A percentile compares a stretch with the other conserved stretches of the same genome.
Evolutionary conservation across 1,284 basidiomycete genomes (phyloP).

Genomic region (Stygiomarasmius scandens): DNA sequence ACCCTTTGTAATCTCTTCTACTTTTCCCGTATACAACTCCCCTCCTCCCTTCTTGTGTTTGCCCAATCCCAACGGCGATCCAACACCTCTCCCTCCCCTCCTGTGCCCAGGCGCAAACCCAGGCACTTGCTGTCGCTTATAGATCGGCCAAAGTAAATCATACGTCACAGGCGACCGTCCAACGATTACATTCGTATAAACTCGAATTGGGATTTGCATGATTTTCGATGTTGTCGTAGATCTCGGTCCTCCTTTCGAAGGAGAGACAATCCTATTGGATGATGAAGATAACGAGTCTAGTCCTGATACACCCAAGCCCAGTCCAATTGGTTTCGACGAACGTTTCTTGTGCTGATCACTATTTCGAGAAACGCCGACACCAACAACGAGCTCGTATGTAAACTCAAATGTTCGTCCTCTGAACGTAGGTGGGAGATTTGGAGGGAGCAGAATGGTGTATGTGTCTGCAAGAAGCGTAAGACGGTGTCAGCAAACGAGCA

Average conservation of each 20-base stretch:
- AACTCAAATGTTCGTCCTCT: constrained; percentile 83
- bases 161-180: constrained; percentile 57
- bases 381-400: constrained; percentile 87
- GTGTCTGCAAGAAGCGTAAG: constrained; percentile 54
- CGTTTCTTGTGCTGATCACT: constrained; percentile 28
- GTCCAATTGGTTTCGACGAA: too few relatives aligned
- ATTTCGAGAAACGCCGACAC: constrained; percentile 51
- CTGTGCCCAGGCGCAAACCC: constrained; percentile 5
- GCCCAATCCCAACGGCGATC: background rate
- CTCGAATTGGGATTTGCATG: constrained; percentile 85
- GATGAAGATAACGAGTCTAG: background rate
- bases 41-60: background rate
- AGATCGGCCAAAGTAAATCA: constrained; percentile 72
- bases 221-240: constrained; percentile 63
- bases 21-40: constrained; percentile 9
- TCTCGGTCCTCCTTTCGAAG: background rate
- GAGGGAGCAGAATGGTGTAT: constrained; percentile 76
- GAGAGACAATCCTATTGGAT: background rate
- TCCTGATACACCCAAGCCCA: background rate
- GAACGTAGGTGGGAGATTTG: constrained; percentile 87
- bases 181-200: constrained; percentile 84
- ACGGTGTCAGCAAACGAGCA: background rate
- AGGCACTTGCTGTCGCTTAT: constrained; percentile 32
- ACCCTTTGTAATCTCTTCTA: constrained; percentile 5
- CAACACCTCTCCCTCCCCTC: constrained; percentile 6